Evolutionary conservation across 2,329 filamentous ascomycete species (phyloP), one percentile per base, ranked within the genome.

Genomic region (Neofusicoccum ribis): DNA sequence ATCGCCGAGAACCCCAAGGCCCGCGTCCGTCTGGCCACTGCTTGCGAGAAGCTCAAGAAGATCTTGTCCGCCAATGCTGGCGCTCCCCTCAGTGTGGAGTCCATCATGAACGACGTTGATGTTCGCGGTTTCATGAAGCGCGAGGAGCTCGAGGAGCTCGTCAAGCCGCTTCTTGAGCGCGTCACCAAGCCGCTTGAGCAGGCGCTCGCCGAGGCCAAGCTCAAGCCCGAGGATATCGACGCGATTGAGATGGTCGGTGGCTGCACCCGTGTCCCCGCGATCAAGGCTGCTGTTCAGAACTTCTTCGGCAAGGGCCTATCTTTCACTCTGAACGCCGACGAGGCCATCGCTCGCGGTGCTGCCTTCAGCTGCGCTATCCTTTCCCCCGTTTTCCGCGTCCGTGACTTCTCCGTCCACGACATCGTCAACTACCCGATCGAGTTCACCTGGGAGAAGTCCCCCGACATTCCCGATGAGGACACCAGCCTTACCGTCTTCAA

Each of bases 351-450:
- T 68, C 91, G 95, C 77, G 95, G 95, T 68, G 97, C 92, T 78
- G 93, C 95, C 67, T 99, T 99, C 84, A 93, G 91, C 86, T 98
- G 95, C 79, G 95, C 95, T 74, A 97, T 97, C 72, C 88, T 98
- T 64, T 98, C 95, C 0, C 95, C 95, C 51, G 91, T 96, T 70
- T 98, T 99, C 90, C 93, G 94, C 78, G 95, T 99, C 76, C 93
- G 95, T 74, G 95, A 99, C 84, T 99, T 99, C 81, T 88, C 93
- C 71, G 90, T 98, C 67, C 93, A 98, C 85, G 95, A 99, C 80
- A 94, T 98, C 73, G 92, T 97, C 81, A 92, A 89, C 84, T 99
- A 98, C 83, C 95, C 95, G 56, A 96, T 99, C 78, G 94, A 99
- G 78, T 99, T 99, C 80, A 91, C 90, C 62, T 99, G 95, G 95